A percentile compares a stretch with the other conserved stretches of the same genome.
These are phyloP conservation scores for Apostasia shenzhenica DNA, from an alignment of 106 monocot genomes.

Conservation along the genomic window DNA sequence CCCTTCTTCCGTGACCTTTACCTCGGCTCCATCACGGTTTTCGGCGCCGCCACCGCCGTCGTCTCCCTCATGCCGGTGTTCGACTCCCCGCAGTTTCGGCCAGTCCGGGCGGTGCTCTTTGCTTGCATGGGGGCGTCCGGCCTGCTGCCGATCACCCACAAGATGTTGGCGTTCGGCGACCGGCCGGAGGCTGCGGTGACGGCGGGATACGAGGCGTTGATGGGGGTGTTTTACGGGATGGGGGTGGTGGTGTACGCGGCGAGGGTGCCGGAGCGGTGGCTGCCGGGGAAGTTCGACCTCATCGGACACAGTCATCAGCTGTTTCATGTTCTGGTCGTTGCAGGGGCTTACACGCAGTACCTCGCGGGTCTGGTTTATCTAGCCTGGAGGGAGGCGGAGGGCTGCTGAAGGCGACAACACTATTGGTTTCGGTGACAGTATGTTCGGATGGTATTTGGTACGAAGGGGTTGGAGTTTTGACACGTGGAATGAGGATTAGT, in stretches of 20 bases:
- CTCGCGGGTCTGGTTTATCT: constrained; percentile 52
- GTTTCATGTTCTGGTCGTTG: constrained; percentile 70
- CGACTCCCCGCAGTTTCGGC: constrained; percentile 37
- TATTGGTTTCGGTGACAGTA: too few species aligned
- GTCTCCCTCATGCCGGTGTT: constrained; percentile 59
- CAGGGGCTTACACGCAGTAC: constrained; percentile 77
- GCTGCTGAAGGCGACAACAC: constrained; percentile 8
- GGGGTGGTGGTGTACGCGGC: constrained; percentile 52
- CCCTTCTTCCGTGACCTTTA: constrained; percentile 58
- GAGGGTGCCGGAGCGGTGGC: constrained; percentile 72
- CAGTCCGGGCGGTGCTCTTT: constrained; percentile 44
- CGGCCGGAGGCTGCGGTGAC: constrained; percentile 48
- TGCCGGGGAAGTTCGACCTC: constrained; percentile 67
- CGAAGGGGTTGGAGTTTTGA: too few species aligned
- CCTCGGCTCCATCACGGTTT: constrained; percentile 50
- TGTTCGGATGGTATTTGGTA: too few species aligned
- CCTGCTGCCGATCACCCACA: constrained; percentile 63
- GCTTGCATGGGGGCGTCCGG: constrained; percentile 67
- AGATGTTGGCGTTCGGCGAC: constrained; percentile 34
- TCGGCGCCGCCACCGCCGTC: constrained; percentile 40
- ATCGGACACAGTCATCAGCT: constrained; percentile 68
- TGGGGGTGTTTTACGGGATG: constrained; percentile 45
- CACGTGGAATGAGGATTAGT: too few species aligned
- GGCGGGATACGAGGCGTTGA: constrained; percentile 52
- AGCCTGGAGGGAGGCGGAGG: constrained; percentile 53